Conservation (phyloP, 805 yeast genomes). For the Sugiyamaella lignohabitans region DNA sequence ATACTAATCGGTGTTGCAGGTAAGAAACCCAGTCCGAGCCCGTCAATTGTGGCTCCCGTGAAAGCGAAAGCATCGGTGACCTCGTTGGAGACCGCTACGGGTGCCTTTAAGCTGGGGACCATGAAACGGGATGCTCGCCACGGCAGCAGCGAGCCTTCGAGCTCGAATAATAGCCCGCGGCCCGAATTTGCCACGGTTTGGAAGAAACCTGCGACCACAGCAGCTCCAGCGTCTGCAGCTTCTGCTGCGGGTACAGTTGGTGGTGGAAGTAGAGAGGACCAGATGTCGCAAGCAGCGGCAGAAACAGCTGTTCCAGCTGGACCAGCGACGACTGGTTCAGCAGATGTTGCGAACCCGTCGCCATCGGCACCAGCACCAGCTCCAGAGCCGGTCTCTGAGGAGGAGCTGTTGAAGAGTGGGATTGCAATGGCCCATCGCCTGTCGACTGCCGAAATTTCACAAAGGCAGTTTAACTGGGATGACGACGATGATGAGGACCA, state of each 20-base stretch:
- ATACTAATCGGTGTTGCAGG: neutral
- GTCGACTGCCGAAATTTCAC: conserved; percentile 19
- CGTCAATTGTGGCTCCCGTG: conserved; percentile 8
- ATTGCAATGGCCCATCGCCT: conserved; percentile 31
- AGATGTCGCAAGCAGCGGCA: neutral
- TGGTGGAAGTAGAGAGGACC: neutral
- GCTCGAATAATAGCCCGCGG: conserved; percentile 15
- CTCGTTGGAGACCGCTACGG: conserved; percentile 24
- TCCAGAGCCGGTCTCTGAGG: conserved; percentile 9
- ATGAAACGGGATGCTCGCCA: conserved; percentile 13
- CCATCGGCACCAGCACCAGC: neutral
- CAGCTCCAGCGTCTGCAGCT: neutral
- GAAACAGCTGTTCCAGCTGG: neutral
- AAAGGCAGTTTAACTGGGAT: conserved; percentile 32
- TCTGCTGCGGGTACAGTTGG: conserved; percentile 3
- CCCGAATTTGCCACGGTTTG: conserved; percentile 20
- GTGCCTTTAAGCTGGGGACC: conserved; percentile 25
- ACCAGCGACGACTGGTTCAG: neutral
- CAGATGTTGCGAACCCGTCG: neutral
- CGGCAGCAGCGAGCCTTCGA: conserved; percentile 15
- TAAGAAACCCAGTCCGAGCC: conserved; percentile 11
- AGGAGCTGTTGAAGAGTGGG: conserved; percentile 32
- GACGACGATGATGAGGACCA: conserved; percentile 35
- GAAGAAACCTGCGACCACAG: conserved; percentile 9
- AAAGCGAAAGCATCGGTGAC: conserved; percentile 8